Evolutionary conservation across 2,329 filamentous ascomycete genomes (phyloP).

Genomic region (Paraphoma chrysanthemicola): DNA sequence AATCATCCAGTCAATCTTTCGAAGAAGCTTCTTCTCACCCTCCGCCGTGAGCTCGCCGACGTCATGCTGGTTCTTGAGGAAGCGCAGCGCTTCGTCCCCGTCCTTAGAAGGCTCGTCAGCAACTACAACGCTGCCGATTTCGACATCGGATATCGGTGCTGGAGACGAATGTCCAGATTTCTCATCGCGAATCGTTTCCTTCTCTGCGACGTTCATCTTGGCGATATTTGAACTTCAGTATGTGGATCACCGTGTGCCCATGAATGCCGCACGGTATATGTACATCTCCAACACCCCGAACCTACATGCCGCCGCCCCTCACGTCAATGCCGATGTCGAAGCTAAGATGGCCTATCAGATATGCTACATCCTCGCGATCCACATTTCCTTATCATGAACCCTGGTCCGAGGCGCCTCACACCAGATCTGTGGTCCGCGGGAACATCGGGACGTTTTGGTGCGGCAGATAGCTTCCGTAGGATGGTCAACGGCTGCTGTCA

Average conservation of each 20-base stretch:
- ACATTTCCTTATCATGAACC: slow-evolving; percentile 5
- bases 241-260: background rate
- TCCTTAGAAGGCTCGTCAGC: slow-evolving; percentile 13
- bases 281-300: background rate
- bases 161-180: background rate
- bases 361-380: background rate
- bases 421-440: background rate
- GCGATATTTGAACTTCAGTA: background rate
- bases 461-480: background rate
- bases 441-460: background rate
- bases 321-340: background rate
- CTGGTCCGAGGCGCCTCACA: background rate
- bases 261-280: background rate
- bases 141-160: slow-evolving; percentile 8
- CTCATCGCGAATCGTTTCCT: background rate
- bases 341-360: background rate
- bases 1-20: slow-evolving; percentile 52
- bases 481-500: background rate
- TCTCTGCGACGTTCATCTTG: background rate
- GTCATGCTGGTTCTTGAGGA: slow-evolving; percentile 25
- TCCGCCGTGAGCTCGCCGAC: slow-evolving; percentile 18
- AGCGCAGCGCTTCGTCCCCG: slow-evolving; percentile 31
- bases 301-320: background rate
- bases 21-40: slow-evolving; percentile 25
- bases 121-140: slow-evolving; percentile 11